phyloP scores from a whole-genome alignment of 2,329 filamentous ascomycete species.

The Blumeria hordei region DNA sequence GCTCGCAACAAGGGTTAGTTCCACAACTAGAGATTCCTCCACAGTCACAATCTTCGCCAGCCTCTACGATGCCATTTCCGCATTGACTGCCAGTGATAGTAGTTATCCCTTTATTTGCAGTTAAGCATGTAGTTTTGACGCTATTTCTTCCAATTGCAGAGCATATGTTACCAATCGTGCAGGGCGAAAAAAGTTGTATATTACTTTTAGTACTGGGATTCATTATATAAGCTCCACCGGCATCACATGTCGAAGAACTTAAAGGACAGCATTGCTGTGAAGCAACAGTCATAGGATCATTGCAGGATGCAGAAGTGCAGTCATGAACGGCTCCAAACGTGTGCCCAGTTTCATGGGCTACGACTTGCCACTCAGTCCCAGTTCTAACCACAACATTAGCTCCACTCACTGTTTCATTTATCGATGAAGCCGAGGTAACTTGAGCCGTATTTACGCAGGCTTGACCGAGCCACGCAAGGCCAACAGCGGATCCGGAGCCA shows the following conservation, averaged over 20 bases:
- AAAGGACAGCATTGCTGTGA: conserved; percentile 61
- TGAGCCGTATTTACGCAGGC: conserved; percentile 42
- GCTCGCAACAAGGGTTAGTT: conserved; percentile 59
- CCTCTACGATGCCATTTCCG: conserved; percentile 91
- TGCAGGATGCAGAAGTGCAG: conserved; percentile 47
- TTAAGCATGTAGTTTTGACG: conserved; percentile 53
- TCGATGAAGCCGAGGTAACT: conserved; percentile 20
- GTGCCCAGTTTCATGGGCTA: conserved; percentile 83
- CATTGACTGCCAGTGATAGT: conserved; percentile 69
- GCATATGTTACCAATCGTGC: conserved; percentile 84
- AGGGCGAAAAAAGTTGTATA: conserved; percentile 64
- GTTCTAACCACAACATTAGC: conserved; percentile 79
- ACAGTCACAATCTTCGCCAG: conserved; percentile 88
- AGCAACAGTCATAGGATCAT: conserved; percentile 30
- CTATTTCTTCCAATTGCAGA: conserved; percentile 55
- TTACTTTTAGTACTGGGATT: conserved; percentile 61
- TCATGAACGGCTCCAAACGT: conserved; percentile 94
- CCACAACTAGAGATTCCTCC: conserved; percentile 52
- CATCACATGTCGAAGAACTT: conserved; percentile 41
- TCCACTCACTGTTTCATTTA: conserved; percentile 51
- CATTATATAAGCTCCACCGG: conserved; percentile 70
- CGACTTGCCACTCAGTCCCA: conserved; percentile 74
- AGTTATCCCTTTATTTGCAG: conserved; percentile 61
- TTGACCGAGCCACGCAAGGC: conserved; percentile 80
- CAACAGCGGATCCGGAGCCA: conserved; percentile 61